Evolutionary conservation across 257 asterid genomes (phyloP).

Genomic region (Ajuga chamaepitys): DNA sequence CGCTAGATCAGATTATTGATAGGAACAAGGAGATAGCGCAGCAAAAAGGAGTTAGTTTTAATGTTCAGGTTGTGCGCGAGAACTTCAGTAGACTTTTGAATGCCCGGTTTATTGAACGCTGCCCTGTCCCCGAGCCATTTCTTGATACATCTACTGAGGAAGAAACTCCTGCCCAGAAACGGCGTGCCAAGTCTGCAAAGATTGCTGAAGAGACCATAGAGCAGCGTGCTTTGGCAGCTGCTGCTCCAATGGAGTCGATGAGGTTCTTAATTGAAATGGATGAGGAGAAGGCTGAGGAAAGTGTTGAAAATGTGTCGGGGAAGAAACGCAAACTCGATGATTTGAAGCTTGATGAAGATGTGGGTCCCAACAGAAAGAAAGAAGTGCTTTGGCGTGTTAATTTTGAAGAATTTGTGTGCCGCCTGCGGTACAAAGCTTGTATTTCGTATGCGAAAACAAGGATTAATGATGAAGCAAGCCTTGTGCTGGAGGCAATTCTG

Average conservation of each 20-base stretch:
- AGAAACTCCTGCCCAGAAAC: conserved; percentile 14
- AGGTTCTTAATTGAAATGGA: conserved; percentile 63
- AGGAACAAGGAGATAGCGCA: conserved; percentile 39
- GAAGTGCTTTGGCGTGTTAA: conserved; percentile 93
- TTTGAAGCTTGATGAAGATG: conserved; percentile 37
- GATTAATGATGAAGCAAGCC: conserved; percentile 49
- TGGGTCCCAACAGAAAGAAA: conserved; percentile 34
- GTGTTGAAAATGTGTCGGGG: conserved; percentile 21
- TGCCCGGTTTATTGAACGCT: conserved; percentile 73
- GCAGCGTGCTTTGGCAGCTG: conserved; percentile 70
- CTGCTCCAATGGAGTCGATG: conserved; percentile 71
- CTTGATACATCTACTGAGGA: conserved; percentile 50
- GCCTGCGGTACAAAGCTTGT: conserved; percentile 69
- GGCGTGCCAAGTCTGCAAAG: conserved; percentile 7
- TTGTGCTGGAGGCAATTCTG: conserved; percentile 65
- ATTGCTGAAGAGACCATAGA: conserved; percentile 17
- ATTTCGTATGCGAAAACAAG: conserved; percentile 51
- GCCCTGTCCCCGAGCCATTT: conserved; percentile 85
- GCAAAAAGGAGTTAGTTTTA: conserved; percentile 16
- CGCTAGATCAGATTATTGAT: conserved; percentile 55
- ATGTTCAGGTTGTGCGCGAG: conserved; percentile 31
- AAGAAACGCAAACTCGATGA: conserved; percentile 65
- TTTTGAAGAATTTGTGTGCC: conserved; percentile 65
- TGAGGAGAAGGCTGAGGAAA: conserved; percentile 34
- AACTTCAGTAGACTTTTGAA: conserved; percentile 52